A percentile compares a stretch with the other conserved stretches of the same genome.
Evolutionary conservation across 2,329 filamentous ascomycete species (phyloP).

Genomic region (Fusarium austroafricanum): DNA sequence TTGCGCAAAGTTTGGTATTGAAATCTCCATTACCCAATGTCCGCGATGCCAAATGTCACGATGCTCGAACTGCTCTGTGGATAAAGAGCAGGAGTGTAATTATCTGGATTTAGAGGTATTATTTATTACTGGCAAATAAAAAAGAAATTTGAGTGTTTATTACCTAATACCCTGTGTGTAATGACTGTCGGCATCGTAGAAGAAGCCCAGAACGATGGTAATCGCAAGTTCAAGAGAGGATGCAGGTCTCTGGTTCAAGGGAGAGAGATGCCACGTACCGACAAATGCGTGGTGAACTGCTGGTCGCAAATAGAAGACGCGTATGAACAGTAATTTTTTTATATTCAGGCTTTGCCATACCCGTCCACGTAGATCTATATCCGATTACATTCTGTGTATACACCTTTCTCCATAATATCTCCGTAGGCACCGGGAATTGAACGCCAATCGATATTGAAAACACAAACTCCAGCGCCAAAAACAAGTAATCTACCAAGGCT

Average conservation of each 20-base stretch:
- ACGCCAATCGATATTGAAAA: slow-evolving; percentile 15
- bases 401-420: background rate
- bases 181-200: too few species aligned
- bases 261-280: background rate
- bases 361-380: slow-evolving; percentile 1
- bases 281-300: rapidly evolving
- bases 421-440: background rate
- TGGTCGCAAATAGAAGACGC: background rate
- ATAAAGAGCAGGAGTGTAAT: too few species aligned
- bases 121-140: too few species aligned
- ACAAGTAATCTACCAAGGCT: slow-evolving; percentile 5
- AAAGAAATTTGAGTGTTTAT: too few species aligned
- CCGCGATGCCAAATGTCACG: too few species aligned
- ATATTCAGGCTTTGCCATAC: background rate
- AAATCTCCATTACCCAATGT: too few species aligned
- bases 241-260: background rate
- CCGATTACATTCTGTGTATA: slow-evolving; percentile 21
- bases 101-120: too few species aligned
- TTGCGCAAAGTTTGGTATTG: too few species aligned
- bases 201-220: too few species aligned
- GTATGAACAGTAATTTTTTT: background rate
- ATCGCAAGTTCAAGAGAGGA: too few species aligned
- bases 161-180: too few species aligned
- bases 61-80: too few species aligned
- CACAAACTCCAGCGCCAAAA: slow-evolving; percentile 2